Conservation (phyloP, 1,139 yeast genomes). For the Suhomyces chickasaworum region DNA sequence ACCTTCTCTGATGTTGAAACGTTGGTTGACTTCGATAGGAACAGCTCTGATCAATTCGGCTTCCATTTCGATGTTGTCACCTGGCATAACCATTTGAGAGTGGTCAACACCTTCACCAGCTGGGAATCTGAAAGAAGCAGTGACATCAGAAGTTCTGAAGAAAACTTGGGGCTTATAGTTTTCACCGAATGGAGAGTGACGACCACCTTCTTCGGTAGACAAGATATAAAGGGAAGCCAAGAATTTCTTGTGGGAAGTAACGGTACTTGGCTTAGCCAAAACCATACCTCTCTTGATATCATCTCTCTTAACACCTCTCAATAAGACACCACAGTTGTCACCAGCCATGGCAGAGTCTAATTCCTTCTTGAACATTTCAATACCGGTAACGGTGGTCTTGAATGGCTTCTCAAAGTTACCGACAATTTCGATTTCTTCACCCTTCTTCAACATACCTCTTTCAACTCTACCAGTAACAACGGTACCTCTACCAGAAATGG, state of each 20-base stretch:
- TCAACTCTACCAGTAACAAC: slow-evolving; percentile 99
- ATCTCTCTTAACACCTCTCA: slow-evolving; percentile 98
- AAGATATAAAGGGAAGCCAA: slow-evolving; percentile 91
- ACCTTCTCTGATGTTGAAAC: slow-evolving; percentile 99
- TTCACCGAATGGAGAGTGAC: slow-evolving; percentile 96
- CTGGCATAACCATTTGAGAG: slow-evolving; percentile 93
- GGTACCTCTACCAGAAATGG: slow-evolving; percentile 99
- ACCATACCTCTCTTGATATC: slow-evolving; percentile 98
- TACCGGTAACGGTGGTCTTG: slow-evolving; percentile 96
- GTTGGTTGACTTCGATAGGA: slow-evolving; percentile 93
- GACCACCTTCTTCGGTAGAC: slow-evolving; percentile 98
- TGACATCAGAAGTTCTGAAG: slow-evolving; percentile 94
- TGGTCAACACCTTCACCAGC: slow-evolving; percentile 78
- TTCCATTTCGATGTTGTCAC: slow-evolving; percentile 97
- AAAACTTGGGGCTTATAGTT: slow-evolving; percentile 98
- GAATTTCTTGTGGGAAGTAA: slow-evolving; percentile 91
- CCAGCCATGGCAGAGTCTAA: slow-evolving; percentile 98
- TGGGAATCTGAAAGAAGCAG: slow-evolving; percentile 91
- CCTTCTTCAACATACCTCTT: slow-evolving; percentile 96
- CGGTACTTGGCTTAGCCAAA: slow-evolving; percentile 87
- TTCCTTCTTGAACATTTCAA: slow-evolving; percentile 99
- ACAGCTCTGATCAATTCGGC: slow-evolving; percentile 90
- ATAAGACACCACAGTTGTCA: slow-evolving; percentile 96
- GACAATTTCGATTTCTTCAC: slow-evolving; percentile 97
- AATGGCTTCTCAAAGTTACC: slow-evolving; percentile 85